Evolutionary conservation across 2,329 filamentous ascomycete species (phyloP).

Genomic region (Apiospora rasikravindrae): DNA sequence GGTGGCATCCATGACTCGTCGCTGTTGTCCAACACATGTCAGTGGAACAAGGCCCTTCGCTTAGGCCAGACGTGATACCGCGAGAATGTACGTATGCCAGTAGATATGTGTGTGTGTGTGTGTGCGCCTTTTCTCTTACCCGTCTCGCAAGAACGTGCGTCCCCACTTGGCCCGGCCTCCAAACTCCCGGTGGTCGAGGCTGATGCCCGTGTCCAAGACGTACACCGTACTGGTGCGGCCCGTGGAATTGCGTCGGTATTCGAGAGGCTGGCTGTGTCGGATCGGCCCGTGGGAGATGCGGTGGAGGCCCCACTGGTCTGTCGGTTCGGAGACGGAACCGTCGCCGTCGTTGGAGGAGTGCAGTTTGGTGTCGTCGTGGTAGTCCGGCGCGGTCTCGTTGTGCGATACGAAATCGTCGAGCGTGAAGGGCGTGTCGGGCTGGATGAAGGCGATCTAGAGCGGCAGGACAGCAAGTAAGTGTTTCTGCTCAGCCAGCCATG

Average conservation of each 20-base stretch:
- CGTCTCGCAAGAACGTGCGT: slow-evolving; percentile 25
- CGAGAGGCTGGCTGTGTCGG: neutral
- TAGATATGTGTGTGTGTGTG: too few relatives aligned
- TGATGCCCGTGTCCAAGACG: slow-evolving; percentile 51
- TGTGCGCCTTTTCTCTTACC: neutral
- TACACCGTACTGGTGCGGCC: slow-evolving; percentile 41
- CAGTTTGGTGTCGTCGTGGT: too few relatives aligned
- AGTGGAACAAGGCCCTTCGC: neutral
- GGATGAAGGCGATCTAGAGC: neutral
- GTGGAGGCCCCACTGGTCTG: neutral
- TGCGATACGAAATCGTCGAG: neutral
- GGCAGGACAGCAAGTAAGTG: neutral
- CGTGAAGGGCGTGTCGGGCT: neutral
- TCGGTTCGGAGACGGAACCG: too few relatives aligned
- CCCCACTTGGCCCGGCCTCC: slow-evolving; percentile 32
- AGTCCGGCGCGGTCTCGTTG: neutral
- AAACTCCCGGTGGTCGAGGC: slow-evolving; percentile 40
- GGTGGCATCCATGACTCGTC: neutral
- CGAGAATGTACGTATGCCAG: neutral
- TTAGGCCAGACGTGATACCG: neutral
- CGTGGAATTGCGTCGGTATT: neutral
- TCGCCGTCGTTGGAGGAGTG: neutral
- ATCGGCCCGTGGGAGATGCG: neutral
- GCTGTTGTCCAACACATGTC: neutral
- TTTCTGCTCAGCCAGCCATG: too few relatives aligned